Evolutionary conservation across 257 asterid genomes (phyloP).

Genomic region (Paulownia fortunei): DNA sequence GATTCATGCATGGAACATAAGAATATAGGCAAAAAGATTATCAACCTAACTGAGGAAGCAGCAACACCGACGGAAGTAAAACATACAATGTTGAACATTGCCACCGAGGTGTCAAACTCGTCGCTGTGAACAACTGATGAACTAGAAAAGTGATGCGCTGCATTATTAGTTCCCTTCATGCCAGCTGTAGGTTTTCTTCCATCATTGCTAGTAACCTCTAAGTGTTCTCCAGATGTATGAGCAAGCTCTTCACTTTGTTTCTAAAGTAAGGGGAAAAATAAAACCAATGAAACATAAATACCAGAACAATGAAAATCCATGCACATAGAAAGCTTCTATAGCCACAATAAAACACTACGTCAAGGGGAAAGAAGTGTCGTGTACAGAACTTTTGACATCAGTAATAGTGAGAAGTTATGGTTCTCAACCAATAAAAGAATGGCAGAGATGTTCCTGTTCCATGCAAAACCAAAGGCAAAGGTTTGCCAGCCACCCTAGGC

Average conservation of each 20-base stretch:
- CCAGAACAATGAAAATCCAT: conserved; percentile 1
- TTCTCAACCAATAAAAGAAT: conserved; percentile 8
- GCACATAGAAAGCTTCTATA: conserved; percentile 14
- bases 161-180: conserved; percentile 46
- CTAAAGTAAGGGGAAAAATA: conserved; percentile 42
- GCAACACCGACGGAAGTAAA: conserved; percentile 18
- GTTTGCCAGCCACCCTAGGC: conserved; percentile 8
- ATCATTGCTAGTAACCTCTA: conserved; percentile 50
- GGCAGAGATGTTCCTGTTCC: neutral
- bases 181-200: conserved; percentile 54
- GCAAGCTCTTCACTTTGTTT: conserved; percentile 68
- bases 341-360: conserved; percentile 21
- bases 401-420: conserved; percentile 8
- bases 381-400: neutral
- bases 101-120: conserved; percentile 65
- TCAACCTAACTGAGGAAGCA: conserved; percentile 25
- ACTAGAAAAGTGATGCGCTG: conserved; percentile 46
- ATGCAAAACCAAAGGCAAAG: conserved; percentile 14
- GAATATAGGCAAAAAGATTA: conserved; percentile 16
- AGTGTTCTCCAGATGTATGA: conserved; percentile 56
- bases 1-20: conserved; percentile 29
- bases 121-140: conserved; percentile 51
- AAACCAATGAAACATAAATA: conserved; percentile 7
- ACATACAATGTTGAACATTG: conserved; percentile 74
- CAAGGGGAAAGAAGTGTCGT: conserved; percentile 18